phyloP scores from a whole-genome alignment of 2,329 filamentous ascomycete genomes.

The Malbranchea cinnamomea region DNA sequence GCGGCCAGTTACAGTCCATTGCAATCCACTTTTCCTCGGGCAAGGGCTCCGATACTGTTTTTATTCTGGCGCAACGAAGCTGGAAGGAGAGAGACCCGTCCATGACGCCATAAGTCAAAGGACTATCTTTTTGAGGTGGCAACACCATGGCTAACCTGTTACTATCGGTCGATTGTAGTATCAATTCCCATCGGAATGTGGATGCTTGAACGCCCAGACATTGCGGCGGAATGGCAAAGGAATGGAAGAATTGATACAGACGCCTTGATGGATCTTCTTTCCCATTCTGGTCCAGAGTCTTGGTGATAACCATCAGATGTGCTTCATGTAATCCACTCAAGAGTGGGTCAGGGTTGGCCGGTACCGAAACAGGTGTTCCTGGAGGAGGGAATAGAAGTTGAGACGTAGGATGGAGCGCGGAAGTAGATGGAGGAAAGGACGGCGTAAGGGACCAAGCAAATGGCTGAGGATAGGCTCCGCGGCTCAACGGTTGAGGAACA shows the following conservation, averaged over 20 bases:
- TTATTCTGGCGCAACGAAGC: slow-evolving; percentile 47
- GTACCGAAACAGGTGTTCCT: slow-evolving; percentile 20
- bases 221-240: slow-evolving; percentile 18
- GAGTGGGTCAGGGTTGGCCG: slow-evolving; percentile 30
- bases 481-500: background rate
- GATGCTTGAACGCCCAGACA: slow-evolving; percentile 14
- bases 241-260: slow-evolving; percentile 23
- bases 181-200: slow-evolving; percentile 22
- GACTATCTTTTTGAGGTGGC: slow-evolving; percentile 11
- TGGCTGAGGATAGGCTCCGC: background rate
- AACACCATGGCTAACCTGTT: slow-evolving; percentile 20
- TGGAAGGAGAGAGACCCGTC: slow-evolving; percentile 49
- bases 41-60: slow-evolving; percentile 16
- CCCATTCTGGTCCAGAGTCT: background rate
- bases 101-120: slow-evolving; percentile 20
- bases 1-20: slow-evolving; percentile 55
- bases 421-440: background rate
- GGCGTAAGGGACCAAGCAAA: too few species aligned
- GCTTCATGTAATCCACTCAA: slow-evolving; percentile 43
- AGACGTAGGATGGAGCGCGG: background rate
- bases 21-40: slow-evolving; percentile 45
- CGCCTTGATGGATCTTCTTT: slow-evolving; percentile 8
- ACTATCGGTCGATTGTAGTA: slow-evolving; percentile 17
- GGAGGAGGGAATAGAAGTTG: slow-evolving; percentile 22
- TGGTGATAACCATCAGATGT: slow-evolving; percentile 27